Evolutionary conservation across 2,329 filamentous ascomycete genomes (phyloP).

Genomic region (Drechslerella coelobrocha): DNA sequence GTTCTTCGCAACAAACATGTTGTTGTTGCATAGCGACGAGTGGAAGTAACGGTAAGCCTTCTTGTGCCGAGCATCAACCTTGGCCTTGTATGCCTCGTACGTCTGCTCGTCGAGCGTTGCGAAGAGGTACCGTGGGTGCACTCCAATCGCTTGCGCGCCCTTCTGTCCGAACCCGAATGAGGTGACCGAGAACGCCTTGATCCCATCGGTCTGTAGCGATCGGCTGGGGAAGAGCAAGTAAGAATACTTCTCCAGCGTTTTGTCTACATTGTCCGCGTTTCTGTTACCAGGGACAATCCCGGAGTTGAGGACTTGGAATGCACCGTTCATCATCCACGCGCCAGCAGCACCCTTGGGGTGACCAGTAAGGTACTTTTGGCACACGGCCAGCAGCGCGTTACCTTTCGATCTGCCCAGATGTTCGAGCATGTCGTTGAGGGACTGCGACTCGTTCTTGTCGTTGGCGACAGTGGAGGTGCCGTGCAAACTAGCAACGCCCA

Average conservation of each 20-base stretch:
- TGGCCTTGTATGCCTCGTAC: constrained; percentile 80
- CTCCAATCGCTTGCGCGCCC: constrained; percentile 94
- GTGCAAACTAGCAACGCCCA: constrained; percentile 96
- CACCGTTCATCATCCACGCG: constrained; percentile 99
- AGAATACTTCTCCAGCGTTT: constrained; percentile 96
- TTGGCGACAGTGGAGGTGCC: constrained; percentile 98
- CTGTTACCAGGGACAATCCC: constrained; percentile 95
- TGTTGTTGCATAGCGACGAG: constrained; percentile 97
- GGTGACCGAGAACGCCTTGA: constrained; percentile 98
- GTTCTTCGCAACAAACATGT: constrained; percentile 92
- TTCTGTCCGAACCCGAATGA: constrained; percentile 99
- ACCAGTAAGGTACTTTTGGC: constrained; percentile 99
- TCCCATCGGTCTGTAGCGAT: constrained; percentile 92
- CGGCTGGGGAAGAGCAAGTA: constrained; percentile 96
- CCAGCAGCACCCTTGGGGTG: constrained; percentile 99
- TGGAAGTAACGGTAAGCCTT: constrained; percentile 99
- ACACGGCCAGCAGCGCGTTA: constrained; percentile 93
- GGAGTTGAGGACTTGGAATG: constrained; percentile 90
- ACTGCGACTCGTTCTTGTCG: constrained; percentile 99
- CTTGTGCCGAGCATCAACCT: constrained; percentile 94
- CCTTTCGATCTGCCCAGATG: constrained; percentile 96
- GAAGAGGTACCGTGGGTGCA: constrained; percentile 94
- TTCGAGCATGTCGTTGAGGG: constrained; percentile 93
- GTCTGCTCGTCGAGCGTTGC: constrained; percentile 88
- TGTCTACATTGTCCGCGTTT: constrained; percentile 96